These are phyloP conservation scores for Mucor indicus DNA, from an alignment of 371 early-diverging fungal species.

Conservation along the genomic window DNA sequence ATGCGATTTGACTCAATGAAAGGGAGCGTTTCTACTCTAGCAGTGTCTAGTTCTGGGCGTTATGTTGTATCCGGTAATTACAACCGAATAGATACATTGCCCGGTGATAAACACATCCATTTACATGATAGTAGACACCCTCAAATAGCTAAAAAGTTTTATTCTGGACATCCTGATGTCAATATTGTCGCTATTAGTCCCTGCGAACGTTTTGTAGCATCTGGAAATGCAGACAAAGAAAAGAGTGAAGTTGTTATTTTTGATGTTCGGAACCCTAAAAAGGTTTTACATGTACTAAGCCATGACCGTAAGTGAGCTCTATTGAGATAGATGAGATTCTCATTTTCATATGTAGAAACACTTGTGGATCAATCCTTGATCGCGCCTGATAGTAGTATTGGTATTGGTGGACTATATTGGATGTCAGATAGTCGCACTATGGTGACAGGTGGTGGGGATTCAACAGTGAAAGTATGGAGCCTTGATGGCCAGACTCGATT, in stretches of 20 bases:
- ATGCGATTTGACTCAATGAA: slow-evolving; percentile 20
- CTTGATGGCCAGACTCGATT: slow-evolving; percentile 19
- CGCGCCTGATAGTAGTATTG: slow-evolving; percentile 33
- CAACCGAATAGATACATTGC: slow-evolving; percentile 17
- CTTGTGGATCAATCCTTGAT: slow-evolving; percentile 9
- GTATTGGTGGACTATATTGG: slow-evolving; percentile 38
- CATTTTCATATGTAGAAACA: not conserved
- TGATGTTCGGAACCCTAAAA: slow-evolving; percentile 26
- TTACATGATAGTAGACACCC: slow-evolving; percentile 23
- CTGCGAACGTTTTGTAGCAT: slow-evolving; percentile 36
- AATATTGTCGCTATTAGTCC: slow-evolving; percentile 41
- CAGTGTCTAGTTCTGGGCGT: slow-evolving; percentile 22
- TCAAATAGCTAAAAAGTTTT: slow-evolving; percentile 13
- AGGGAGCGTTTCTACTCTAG: slow-evolving; percentile 28
- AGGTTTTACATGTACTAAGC: slow-evolving; percentile 15
- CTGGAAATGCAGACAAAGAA: slow-evolving; percentile 36
- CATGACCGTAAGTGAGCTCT: slow-evolving; percentile 29
- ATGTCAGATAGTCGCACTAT: slow-evolving; percentile 30
- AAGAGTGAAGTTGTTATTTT: slow-evolving; percentile 27
- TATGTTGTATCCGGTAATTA: slow-evolving; percentile 34
- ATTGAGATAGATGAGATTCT: not conserved
- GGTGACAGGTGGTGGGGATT: slow-evolving; percentile 45
- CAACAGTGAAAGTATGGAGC: slow-evolving; percentile 36
- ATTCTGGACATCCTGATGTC: slow-evolving; percentile 35
- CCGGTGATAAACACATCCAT: slow-evolving; percentile 33